A percentile compares a stretch with the other conserved stretches of the same genome.
Evolutionary conservation across 2,329 filamentous ascomycete genomes (phyloP).

Genomic region (Colletotrichum lini): DNA sequence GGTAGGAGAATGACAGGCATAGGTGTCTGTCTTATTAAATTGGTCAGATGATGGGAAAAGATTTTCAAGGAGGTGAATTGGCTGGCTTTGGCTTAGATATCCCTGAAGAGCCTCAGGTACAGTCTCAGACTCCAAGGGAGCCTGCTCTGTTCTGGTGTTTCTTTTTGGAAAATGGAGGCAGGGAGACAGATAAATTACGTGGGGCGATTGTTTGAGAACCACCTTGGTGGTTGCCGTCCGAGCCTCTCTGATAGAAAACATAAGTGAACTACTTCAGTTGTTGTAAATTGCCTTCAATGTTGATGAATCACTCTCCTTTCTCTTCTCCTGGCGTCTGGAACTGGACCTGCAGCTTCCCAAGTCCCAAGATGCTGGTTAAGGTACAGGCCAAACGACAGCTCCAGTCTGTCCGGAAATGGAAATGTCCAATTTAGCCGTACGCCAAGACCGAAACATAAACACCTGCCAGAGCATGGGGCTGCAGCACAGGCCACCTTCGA

Average conservation of each 20-base stretch:
- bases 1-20: neutral
- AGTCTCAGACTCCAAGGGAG: neutral
- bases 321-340: constrained; percentile 9
- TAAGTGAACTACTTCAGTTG: neutral
- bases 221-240: neutral
- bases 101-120: constrained; percentile 16
- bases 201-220: neutral
- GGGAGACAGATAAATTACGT: neutral
- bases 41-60: constrained; percentile 29
- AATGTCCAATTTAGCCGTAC: constrained; percentile 8
- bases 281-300: neutral
- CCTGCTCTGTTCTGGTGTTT: neutral
- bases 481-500: constrained; percentile 20
- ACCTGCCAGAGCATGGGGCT: constrained; percentile 5
- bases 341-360: neutral
- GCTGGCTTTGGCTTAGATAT: constrained; percentile 26
- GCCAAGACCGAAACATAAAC: constrained; percentile 23
- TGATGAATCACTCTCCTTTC: neutral
- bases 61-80: constrained; percentile 13
- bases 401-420: constrained; percentile 9
- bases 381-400: neutral
- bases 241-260: neutral
- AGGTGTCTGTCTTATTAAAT: constrained; percentile 39
- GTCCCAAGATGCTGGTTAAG: constrained; percentile 13
- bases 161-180: neutral